phyloP scores from a whole-genome alignment of 2,329 filamentous ascomycete genomes.

The Ascochyta koolunga region DNA sequence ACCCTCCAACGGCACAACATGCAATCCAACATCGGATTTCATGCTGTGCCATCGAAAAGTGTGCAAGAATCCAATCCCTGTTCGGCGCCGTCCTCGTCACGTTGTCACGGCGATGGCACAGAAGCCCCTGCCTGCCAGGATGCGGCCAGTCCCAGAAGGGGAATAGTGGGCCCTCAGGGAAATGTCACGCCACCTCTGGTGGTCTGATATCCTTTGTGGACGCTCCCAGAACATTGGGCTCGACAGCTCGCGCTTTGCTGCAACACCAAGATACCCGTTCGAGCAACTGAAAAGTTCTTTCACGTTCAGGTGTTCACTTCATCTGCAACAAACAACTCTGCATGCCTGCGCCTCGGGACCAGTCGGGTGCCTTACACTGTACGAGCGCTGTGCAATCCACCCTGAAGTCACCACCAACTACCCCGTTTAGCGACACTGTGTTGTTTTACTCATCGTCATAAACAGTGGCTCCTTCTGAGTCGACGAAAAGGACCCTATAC shows the following conservation, averaged over 20 bases:
- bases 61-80: background rate
- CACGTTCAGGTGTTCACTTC: slow-evolving; percentile 15
- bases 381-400: slow-evolving; percentile 9
- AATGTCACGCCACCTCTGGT: slow-evolving; percentile 46
- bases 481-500: slow-evolving; percentile 2
- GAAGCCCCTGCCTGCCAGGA: slow-evolving; percentile 5
- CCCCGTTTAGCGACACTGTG: slow-evolving; percentile 21
- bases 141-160: slow-evolving; percentile 14
- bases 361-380: slow-evolving; percentile 10
- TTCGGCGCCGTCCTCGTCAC: slow-evolving; percentile 5
- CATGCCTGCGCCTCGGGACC: slow-evolving; percentile 15
- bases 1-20: background rate
- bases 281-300: slow-evolving; percentile 17
- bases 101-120: slow-evolving; percentile 4
- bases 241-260: slow-evolving; percentile 19
- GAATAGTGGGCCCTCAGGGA: slow-evolving; percentile 18
- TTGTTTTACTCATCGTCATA: slow-evolving; percentile 28
- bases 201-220: slow-evolving; percentile 36
- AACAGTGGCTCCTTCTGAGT: slow-evolving; percentile 21
- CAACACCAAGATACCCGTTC: slow-evolving; percentile 27
- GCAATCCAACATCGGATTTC: background rate
- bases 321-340: slow-evolving; percentile 22
- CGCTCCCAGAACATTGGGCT: slow-evolving; percentile 14
- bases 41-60: slow-evolving; percentile 8
- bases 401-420: slow-evolving; percentile 19